Conservation (phyloP, 1,284 basidiomycete genomes). For the Cutaneotrichosporon mucoides region DNA sequence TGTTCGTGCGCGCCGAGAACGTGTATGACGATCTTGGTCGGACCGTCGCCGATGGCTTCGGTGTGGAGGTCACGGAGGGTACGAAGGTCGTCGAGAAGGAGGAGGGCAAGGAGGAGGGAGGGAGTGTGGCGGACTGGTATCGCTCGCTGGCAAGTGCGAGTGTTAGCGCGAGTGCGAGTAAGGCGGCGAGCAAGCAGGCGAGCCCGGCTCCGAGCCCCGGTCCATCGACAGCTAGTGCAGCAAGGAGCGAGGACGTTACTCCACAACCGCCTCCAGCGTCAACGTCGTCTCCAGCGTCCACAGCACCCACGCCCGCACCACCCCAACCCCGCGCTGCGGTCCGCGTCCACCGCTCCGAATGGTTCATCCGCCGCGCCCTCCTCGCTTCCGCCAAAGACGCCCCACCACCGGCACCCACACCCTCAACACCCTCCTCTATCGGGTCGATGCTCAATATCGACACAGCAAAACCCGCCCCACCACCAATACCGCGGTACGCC, state of each 20-base stretch:
- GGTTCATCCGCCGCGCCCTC: slow-evolving; percentile 47
- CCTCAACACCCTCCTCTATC: slow-evolving; percentile 23
- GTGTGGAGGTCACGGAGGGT: slow-evolving; percentile 18
- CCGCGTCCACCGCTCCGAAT: slow-evolving; percentile 34
- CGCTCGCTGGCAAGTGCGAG: slow-evolving; percentile 13
- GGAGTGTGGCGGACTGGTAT: slow-evolving; percentile 38
- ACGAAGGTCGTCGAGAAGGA: background rate
- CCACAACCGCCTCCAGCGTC: no score
- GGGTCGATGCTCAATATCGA: slow-evolving; percentile 28
- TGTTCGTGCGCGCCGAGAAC: slow-evolving; percentile 29
- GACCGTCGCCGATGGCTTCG: slow-evolving; percentile 25
- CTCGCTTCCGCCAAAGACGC: slow-evolving; percentile 12
- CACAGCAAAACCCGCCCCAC: slow-evolving; percentile 5
- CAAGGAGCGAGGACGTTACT: no score
- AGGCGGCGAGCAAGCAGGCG: background rate
- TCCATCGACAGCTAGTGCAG: background rate
- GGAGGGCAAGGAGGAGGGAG: slow-evolving; percentile 18
- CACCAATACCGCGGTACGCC: slow-evolving; percentile 26
- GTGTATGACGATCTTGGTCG: slow-evolving; percentile 34
- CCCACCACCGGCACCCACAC: background rate
- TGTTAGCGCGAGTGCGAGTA: no score
- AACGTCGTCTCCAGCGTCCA: background rate
- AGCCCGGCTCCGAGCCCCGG: background rate
- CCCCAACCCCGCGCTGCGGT: slow-evolving; percentile 1
- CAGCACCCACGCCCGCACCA: background rate